These are phyloP conservation scores for Jamesozyma jinghongensis DNA, from an alignment of 805 yeast species.

Conservation along the genomic window DNA sequence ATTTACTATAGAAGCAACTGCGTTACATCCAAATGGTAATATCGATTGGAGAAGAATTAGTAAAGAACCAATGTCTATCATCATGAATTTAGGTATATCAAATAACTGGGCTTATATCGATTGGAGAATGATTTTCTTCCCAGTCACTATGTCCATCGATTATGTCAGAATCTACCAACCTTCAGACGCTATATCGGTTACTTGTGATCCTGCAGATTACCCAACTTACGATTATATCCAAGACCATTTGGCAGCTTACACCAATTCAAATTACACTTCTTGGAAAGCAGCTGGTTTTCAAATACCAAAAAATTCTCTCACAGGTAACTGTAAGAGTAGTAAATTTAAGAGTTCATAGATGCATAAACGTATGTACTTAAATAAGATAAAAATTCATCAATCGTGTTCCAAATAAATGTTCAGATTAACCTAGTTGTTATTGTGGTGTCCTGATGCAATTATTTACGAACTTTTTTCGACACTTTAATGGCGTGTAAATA, in stretches of 20 bases:
- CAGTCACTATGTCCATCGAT: constrained; percentile 66
- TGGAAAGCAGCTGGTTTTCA: constrained; percentile 73
- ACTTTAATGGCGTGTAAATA: too few relatives aligned
- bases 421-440: too few relatives aligned
- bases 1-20: constrained; percentile 58
- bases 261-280: constrained; percentile 55
- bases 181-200: constrained; percentile 42
- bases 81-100: constrained; percentile 83
- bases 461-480: not conserved
- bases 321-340: constrained; percentile 40
- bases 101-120: constrained; percentile 90
- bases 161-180: constrained; percentile 93
- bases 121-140: constrained; percentile 76
- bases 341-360: constrained; percentile 5
- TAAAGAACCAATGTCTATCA: constrained; percentile 87
- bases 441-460: too few relatives aligned
- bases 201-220: constrained; percentile 79
- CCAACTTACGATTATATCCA: constrained; percentile 84
- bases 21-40: constrained; percentile 87
- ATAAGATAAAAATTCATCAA: not conserved
- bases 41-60: constrained; percentile 72
- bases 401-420: too few relatives aligned
- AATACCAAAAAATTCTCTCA: constrained; percentile 53
- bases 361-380: too few relatives aligned
- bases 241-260: constrained; percentile 59